Evolutionary conservation across 306 rosid species (phyloP).

Genomic region (Quercus ilex): DNA sequence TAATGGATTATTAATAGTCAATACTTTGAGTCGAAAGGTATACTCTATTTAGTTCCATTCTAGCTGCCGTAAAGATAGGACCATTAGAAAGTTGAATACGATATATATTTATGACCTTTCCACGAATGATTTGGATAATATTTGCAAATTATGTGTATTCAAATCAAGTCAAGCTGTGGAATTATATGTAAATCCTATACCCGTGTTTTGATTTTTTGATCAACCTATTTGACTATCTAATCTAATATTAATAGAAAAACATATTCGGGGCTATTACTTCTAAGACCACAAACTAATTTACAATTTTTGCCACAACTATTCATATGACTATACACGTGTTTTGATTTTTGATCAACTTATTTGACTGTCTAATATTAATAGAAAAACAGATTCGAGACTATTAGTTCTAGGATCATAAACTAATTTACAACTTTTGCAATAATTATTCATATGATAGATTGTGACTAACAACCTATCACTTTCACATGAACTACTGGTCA

Average conservation of each 20-base stretch:
- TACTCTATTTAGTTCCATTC: not conserved
- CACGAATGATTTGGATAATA: not conserved
- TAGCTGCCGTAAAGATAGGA: not conserved
- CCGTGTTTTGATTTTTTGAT: not conserved
- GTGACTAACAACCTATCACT: too few relatives aligned
- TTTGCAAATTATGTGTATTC: not conserved
- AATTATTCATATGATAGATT: too few relatives aligned
- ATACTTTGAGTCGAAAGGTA: not conserved
- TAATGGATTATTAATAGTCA: not conserved
- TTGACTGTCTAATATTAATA: not conserved
- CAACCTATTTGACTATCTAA: not conserved
- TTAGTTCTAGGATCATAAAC: too few relatives aligned
- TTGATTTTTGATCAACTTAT: not conserved
- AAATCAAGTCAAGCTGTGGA: too few relatives aligned
- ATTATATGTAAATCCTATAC: not conserved
- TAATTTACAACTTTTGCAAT: too few relatives aligned
- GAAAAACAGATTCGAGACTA: too few relatives aligned
- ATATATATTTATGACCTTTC: not conserved
- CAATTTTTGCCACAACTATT: too few relatives aligned
- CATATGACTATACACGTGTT: not conserved
- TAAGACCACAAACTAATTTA: too few relatives aligned
- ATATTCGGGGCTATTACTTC: too few relatives aligned
- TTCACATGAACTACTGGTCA: too few relatives aligned
- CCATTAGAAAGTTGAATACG: not conserved
- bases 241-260: too few relatives aligned